Conservation (phyloP, 768 basidiomycete genomes). For the Termitomyces sp. region DNA sequence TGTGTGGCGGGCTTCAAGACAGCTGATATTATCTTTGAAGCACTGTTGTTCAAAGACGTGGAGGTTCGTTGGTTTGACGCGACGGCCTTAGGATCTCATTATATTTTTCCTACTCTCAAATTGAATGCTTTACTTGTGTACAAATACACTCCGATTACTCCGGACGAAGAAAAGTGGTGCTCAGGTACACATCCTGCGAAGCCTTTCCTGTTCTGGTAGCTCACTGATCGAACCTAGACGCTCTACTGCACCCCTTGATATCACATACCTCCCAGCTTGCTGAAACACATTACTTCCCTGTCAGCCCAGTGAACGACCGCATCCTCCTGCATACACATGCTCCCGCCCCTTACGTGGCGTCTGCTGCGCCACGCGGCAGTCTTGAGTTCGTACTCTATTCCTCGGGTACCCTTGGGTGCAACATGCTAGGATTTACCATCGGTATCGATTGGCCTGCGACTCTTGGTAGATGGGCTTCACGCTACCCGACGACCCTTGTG, state of each 20-base stretch:
- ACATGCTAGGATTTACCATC: slow-evolving; percentile 41
- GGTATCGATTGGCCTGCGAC: slow-evolving; percentile 69
- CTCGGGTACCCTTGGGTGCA: slow-evolving; percentile 49
- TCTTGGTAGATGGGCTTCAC: slow-evolving; percentile 62
- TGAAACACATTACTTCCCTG: slow-evolving; percentile 70
- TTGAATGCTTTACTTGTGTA: slow-evolving; percentile 68
- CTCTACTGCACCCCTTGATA: slow-evolving; percentile 62
- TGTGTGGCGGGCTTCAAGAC: not conserved
- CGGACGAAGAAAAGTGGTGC: slow-evolving; percentile 23
- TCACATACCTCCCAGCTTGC: slow-evolving; percentile 53
- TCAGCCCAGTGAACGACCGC: slow-evolving; percentile 32
- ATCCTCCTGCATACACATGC: slow-evolving; percentile 68
- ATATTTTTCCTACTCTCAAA: slow-evolving; percentile 53
- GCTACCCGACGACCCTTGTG: slow-evolving; percentile 71
- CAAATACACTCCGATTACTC: slow-evolving; percentile 36
- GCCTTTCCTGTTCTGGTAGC: not conserved
- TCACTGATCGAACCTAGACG: slow-evolving; percentile 31
- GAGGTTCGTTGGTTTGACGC: slow-evolving; percentile 30
- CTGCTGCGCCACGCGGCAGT: slow-evolving; percentile 25
- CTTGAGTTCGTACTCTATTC: slow-evolving; percentile 59
- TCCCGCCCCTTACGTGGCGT: slow-evolving; percentile 63
- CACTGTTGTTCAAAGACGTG: slow-evolving; percentile 30
- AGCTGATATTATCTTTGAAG: slow-evolving; percentile 27
- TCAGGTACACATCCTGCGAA: slow-evolving; percentile 24
- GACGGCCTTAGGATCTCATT: slow-evolving; percentile 35